Percentiles rank a stretch among this genome's conserved stretches.
Conservation (phyloP, 2,329 filamentous ascomycete genomes). For the Diaporthe australafricana region DNA sequence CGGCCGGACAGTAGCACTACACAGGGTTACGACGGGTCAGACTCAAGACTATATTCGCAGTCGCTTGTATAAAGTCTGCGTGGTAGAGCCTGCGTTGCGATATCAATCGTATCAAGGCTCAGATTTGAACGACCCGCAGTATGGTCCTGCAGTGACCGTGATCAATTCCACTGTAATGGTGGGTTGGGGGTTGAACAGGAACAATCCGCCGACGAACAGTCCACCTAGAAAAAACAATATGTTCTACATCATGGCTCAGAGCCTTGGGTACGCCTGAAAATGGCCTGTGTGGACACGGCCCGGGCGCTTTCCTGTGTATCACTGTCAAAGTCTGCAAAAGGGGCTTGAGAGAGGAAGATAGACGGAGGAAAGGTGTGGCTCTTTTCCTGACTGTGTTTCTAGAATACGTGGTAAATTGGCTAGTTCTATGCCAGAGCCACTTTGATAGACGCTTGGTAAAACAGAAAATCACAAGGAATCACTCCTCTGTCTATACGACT, state of each 20-base stretch:
- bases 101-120: background rate
- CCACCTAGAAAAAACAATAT: background rate
- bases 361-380: no score
- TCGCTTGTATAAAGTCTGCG: background rate
- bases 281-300: no score
- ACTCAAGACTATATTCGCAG: background rate
- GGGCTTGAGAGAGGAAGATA: no score
- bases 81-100: background rate
- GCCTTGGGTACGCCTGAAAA: background rate
- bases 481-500: no score
- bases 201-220: background rate
- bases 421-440: no score
- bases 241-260: constrained; percentile 2
- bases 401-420: no score
- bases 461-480: no score
- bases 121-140: no score
- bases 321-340: no score
- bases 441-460: no score
- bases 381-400: no score
- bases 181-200: background rate
- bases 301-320: no score
- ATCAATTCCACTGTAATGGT: background rate
- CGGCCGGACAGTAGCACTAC: background rate
- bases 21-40: background rate
- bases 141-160: background rate